Conservation (phyloP, 148 eudicot species). For the Heliosperma pusillum region DNA sequence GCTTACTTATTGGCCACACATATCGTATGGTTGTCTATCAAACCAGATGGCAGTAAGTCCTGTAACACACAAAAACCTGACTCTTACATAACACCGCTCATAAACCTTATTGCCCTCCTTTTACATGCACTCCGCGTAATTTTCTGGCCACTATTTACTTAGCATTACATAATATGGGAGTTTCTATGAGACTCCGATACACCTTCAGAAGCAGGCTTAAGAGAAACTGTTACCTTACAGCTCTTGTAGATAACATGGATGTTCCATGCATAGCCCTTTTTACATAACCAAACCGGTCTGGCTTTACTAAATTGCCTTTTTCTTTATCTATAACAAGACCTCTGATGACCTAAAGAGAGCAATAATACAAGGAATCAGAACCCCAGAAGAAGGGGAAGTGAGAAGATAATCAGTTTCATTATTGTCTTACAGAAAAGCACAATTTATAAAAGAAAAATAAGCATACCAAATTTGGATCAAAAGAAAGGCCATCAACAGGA, state of each 20-base stretch:
- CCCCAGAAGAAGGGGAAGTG: not conserved
- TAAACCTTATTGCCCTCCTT: not conserved
- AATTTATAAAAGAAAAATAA: not conserved
- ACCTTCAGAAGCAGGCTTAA: not conserved
- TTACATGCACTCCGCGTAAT: not conserved
- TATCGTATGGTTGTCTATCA: not conserved
- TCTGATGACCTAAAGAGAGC: constrained; percentile 69
- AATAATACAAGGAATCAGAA: constrained; percentile 21
- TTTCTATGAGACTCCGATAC: not conserved
- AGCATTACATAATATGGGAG: not conserved
- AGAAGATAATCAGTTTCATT: not conserved
- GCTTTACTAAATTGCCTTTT: constrained; percentile 89
- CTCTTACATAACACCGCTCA: not conserved
- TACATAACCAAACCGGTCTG: constrained; percentile 94
- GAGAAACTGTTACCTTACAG: constrained; percentile 62
- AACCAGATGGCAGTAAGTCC: constrained; percentile 2
- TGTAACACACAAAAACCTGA: constrained; percentile 1
- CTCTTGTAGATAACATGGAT: constrained; percentile 74
- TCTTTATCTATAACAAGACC: constrained; percentile 98
- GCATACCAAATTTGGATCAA: constrained; percentile 86
- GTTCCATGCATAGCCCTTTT: constrained; percentile 99
- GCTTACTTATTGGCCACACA: not conserved
- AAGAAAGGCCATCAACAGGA: constrained; percentile 97
- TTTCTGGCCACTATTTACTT: not conserved
- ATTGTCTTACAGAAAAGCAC: not conserved